Evolutionary conservation across 805 yeast species (phyloP), one percentile per base, ranked within the genome.

Genomic region (Metschnikowia sp.): DNA sequence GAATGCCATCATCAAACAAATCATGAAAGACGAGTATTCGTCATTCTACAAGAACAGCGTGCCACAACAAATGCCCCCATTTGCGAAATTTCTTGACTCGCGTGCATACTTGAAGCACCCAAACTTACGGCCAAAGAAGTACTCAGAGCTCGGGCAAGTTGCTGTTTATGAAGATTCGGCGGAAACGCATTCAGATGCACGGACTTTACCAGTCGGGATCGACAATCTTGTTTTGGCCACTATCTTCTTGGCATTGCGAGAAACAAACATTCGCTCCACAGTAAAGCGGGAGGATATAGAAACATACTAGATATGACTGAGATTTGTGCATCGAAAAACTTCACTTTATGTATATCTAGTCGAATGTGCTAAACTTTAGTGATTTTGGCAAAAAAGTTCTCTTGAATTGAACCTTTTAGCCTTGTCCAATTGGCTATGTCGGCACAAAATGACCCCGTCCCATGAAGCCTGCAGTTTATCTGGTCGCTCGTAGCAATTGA

Each of bases 51-150:
- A 36, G 26, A 42, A 40, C 30, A 55, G 52, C 49, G 56, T 69
- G 13, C 68, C 74, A 6, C 55, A 58, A 39, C 56, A 63, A 10
- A 47, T 64, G 44, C 77, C 76, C 2, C 76, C 76, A 2, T 72
- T 72, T 51, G 75, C 73, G 2, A 45, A 52, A 6, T 69, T 65
- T 39, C 58, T 58, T 39, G 74, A 70, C 48, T 47, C 66, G 1
- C 35, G 58, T 15, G 48, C 55, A 9, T 69, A 66, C 48, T 30
- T 48, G 12, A 48, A 55, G 13, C 44, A 46, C 1, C 35, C 48
- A 30, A 53, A 50, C 30, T 19, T 63, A 3, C 42, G 67, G 6
- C 75, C 75, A n/a, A 70, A 67, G 46, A 67, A 58, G 49, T 70
- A 54, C 48, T 43, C 62, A 6, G 75, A 71, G 42, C 52, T 58